Percentiles rank a stretch among this genome's conserved stretches.
phyloP scores from a whole-genome alignment of 352 stramenopile genomes.

The Phytophthora vignae region DNA sequence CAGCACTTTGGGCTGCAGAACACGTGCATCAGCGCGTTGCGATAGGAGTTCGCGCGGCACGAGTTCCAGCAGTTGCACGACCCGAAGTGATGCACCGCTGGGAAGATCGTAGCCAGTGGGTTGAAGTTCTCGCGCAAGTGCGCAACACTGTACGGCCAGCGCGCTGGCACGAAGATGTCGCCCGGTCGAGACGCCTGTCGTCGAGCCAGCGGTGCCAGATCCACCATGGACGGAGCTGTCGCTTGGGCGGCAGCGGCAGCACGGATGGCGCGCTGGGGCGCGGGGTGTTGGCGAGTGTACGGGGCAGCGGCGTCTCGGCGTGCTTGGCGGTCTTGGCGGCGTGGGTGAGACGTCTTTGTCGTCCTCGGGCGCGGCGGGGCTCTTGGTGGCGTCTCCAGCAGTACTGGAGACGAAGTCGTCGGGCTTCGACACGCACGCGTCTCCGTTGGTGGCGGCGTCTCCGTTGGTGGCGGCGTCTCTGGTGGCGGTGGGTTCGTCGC shows the following conservation, averaged over 20 bases:
- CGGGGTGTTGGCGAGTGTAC: not conserved
- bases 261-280: not conserved
- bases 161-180: not conserved
- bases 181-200: not conserved
- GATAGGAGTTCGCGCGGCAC: not conserved
- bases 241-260: not conserved
- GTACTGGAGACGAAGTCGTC: not conserved
- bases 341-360: too few relatives aligned
- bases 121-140: not conserved
- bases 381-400: not conserved
- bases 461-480: too few relatives aligned
- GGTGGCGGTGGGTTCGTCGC: not conserved
- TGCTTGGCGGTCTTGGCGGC: too few relatives aligned
- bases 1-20: not conserved
- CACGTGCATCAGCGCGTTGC: not conserved
- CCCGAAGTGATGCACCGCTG: not conserved
- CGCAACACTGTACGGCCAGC: not conserved
- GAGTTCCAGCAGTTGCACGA: not conserved
- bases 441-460: not conserved
- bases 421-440: not conserved
- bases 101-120: not conserved
- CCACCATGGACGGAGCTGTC: not conserved
- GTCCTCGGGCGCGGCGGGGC: too few relatives aligned
- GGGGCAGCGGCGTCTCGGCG: not conserved
- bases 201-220: not conserved